Evolutionary conservation across 2,329 filamentous ascomycete species (phyloP), one percentile per base, ranked within the genome.

Genomic region (Juglanconis sp.): DNA sequence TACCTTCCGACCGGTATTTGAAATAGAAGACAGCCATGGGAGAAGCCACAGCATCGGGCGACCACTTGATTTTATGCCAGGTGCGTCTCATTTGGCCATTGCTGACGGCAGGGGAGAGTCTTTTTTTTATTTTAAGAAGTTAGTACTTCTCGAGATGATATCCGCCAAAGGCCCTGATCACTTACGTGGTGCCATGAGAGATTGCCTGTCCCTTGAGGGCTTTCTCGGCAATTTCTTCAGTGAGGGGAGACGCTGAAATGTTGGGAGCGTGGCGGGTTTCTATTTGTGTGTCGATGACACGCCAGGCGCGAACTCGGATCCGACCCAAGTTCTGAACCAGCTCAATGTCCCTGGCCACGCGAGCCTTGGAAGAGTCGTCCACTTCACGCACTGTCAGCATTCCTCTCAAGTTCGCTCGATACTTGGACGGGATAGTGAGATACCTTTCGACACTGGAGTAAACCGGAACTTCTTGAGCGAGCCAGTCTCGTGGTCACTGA

Each of bases 161-260:
- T 24, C 24, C 24, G 24, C 24, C 24, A 24, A 24, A 24, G 24
- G 24, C 2, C 24, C 24, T 24, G 24, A 24, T 35, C 13, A 40
- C 66, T 60, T 61, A 74, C 72, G 53, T 65, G 13, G 71, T 71
- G 4, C 70, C 70, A 38, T 75, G 73, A 1, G 71, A 73, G 7
- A 74, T 61, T 0, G 69, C 67, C 50, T 66, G 68, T 7, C 72
- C 73, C 38, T 75, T 74, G 3, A 75, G 63, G 0, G 72, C 68
- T 57, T 73, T 70, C 48, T 75, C 73, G 0, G 72, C 63, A 2
- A 75, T 6, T 0, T 42, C 34, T 1, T n/a, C 15, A n/a, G 9
- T 40, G 15, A 46, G 13, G 1, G 17, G 11, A 47, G 48, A 8
- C 10, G 2, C 7, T 34, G 1, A 3, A 30, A 11, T 15, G 3